Base-by-base conservation (phyloP, 2,329 filamentous ascomycete genomes). In the Aspergillus terreus region DNA sequence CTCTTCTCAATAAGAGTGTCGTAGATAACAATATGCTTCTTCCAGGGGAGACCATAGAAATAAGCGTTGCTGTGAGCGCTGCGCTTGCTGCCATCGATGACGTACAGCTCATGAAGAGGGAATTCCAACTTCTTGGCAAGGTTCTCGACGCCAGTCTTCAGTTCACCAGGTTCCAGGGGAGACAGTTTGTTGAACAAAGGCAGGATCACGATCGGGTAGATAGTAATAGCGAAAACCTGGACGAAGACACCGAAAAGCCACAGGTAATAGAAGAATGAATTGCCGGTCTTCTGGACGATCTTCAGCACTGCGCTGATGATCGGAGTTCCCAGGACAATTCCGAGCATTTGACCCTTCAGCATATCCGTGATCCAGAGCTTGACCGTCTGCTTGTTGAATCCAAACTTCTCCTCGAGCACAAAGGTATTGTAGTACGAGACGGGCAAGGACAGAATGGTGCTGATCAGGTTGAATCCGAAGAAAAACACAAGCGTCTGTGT, bases 1-100 rank as follows among this genome's bases (percentile, higher is more conserved):
- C 88, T 94, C 82, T 97, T 96, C 74, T 96, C 92, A 57, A 99
- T 91, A 57, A 99, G 76, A 4, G 95, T 99, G 70, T 99, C 94
- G 71, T 96, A 99, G 68, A 99, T 95, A 66, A 99, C 94, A 77
- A 99, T 99, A 78, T 97, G 95, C 82, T 97, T 97, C 82, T 96
- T 96, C 92, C 92, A 99, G 40, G 94, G 94, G 50, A 99, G 82
- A 54, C 94, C 94, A 64, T 95, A 96, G 77, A 99, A 99, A 75
- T 95, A 95, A 17, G 90, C 89, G 67, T 95, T 95, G 75, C 87
- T 91, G 75, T 95, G 90, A 21, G 88, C 87, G 67, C 86, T 90
- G 62, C 90, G 82, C 78, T 92, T 92, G 76, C 87, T 92, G 46
- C 90, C 90, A 68, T 95, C 90, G 65, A 99, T 99, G 65, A 97